Conservation (phyloP, 306 rosid genomes). For the Chamaecrista fasciculata region DNA sequence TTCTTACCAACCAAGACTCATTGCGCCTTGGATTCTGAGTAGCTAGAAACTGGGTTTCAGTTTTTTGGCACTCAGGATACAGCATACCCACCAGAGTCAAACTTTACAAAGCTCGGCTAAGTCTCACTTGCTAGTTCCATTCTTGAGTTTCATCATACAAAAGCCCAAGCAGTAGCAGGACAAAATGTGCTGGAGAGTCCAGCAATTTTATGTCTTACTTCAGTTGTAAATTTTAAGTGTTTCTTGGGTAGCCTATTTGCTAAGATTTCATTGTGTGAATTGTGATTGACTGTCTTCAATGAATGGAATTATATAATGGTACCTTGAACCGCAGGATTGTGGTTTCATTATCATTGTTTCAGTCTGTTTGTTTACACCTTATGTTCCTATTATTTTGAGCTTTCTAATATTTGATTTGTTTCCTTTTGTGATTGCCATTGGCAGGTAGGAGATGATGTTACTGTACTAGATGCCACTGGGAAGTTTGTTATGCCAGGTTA, state of each 20-base stretch:
- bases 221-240: neutral
- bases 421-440: slow-evolving; percentile 20
- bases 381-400: neutral
- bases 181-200: neutral
- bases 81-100: neutral
- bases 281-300: neutral
- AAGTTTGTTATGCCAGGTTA: slow-evolving; percentile 97
- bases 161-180: neutral
- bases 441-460: slow-evolving; percentile 81
- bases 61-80: neutral
- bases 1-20: neutral
- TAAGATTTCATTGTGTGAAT: neutral
- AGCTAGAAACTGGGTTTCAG: neutral
- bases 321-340: neutral
- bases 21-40: neutral
- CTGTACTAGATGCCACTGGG: slow-evolving; percentile 82
- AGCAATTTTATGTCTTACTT: neutral
- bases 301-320: neutral
- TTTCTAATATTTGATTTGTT: slow-evolving; percentile 15
- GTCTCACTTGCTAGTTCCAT: neutral
- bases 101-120: neutral
- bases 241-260: neutral
- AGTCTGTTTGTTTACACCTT: neutral
- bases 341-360: neutral
- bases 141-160: neutral